Evolutionary conservation across 192 early-diverging fungal species (phyloP).

Genomic region (Thamnidium elegans): DNA sequence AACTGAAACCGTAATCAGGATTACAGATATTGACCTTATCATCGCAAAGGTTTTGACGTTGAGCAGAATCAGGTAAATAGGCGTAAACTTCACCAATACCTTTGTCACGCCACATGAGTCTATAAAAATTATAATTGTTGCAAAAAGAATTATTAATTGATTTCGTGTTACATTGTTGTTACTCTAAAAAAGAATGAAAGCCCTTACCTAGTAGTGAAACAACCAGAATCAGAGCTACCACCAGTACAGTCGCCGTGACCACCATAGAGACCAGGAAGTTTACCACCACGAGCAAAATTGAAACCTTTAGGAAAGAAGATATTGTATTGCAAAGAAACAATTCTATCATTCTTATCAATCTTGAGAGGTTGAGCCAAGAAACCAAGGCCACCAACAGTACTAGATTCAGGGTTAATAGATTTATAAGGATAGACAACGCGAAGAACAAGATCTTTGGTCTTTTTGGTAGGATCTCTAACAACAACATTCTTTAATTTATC

Average conservation of each 20-base stretch:
- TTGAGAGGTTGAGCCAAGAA: constrained; percentile 34
- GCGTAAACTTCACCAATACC: constrained; percentile 56
- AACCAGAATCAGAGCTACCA: constrained; percentile 43
- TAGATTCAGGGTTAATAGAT: constrained; percentile 27
- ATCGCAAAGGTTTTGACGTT: constrained; percentile 31
- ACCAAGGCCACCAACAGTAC: constrained; percentile 30
- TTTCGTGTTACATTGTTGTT: background rate
- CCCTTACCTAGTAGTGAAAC: constrained; percentile 53
- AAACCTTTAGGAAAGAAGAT: constrained; percentile 49
- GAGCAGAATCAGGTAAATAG: constrained; percentile 31
- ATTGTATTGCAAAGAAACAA: constrained; percentile 24
- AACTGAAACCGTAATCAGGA: constrained; percentile 45
- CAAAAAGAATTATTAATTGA: background rate
- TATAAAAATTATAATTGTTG: constrained; percentile 3
- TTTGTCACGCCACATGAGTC: constrained; percentile 44
- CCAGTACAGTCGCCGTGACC: constrained; percentile 48
- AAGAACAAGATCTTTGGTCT: constrained; percentile 11
- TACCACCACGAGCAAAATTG: constrained; percentile 54
- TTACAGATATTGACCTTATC: constrained; percentile 45
- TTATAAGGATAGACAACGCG: constrained; percentile 32
- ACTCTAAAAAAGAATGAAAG: background rate
- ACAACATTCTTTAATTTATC: constrained; percentile 5
- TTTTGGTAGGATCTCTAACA: constrained; percentile 28
- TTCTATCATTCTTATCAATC: constrained; percentile 3
- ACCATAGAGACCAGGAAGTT: constrained; percentile 57